Base-by-base conservation (phyloP, 345 rosid species). In the Cardiospermum halicacabum region DNA sequence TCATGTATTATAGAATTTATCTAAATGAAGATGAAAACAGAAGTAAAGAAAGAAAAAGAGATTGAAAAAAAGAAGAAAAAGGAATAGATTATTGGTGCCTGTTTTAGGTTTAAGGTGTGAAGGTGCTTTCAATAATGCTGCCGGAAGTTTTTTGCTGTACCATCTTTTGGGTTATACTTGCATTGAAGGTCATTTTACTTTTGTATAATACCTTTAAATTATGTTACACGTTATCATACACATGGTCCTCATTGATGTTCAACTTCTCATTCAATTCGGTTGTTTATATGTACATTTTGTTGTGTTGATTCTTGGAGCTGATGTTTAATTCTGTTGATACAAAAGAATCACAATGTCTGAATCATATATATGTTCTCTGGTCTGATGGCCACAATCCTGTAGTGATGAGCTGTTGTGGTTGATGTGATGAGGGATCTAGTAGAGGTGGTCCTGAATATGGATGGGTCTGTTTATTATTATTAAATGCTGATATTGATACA, bases 1-100 rank as follows among this genome's bases (percentile, higher is more conserved):
- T 49, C 53, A 63, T 77, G 78, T 72, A 72, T 67, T 64, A 77
- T 78, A 78, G 69, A 37, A 40, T 4, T 63, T 76, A 61, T 62
- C 65, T 76, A 56, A 50, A 74, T 60, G 60, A 53, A 60, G 24
- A 40, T 21, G 50, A 39, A 54, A 11, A 34, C 39, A 34, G 10
- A 34, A 5, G 37, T 4, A 32, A 32, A 32, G 37, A 9, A 26
- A 16, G 2, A 18, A 31, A 48, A 59, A 56, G n/a, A n/a, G n/a
- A n/a, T n/a, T n/a, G n/a, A 49, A 39, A 40, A 60, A 49, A 59
- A n/a, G 54, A 30, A 47, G 55, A 55, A 32, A 64, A 60, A 36
- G 36, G 56, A 65, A 62, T 60, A 59, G 72, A 53, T 51, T 64
- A 12, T n/a, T 30, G 47, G 25, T 69, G 64, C 36, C 18, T 26